Evolutionary conservation across 768 basidiomycete genomes (phyloP).

Genomic region (Favolaschia claudopus): DNA sequence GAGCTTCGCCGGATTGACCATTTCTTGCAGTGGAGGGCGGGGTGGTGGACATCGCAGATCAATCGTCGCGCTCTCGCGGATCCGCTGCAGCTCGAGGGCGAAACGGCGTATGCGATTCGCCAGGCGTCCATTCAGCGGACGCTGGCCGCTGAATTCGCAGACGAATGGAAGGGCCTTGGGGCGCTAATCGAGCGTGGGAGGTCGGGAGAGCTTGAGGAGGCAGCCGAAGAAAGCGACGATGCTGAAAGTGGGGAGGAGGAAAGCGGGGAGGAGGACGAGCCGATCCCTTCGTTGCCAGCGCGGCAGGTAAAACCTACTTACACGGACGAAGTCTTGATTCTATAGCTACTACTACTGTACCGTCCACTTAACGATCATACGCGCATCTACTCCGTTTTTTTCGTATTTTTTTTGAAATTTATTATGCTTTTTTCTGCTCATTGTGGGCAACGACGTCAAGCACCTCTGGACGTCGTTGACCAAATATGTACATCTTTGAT

Average conservation of each 20-base stretch:
- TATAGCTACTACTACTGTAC: no score
- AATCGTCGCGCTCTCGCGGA: background rate
- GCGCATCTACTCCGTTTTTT: no score
- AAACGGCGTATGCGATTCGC: slow-evolving; percentile 3
- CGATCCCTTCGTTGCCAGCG: background rate
- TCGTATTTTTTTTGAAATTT: no score
- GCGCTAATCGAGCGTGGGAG: background rate
- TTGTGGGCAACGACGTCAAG: no score
- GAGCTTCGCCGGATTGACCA: slow-evolving; percentile 6
- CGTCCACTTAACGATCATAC: no score
- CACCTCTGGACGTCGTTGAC: no score
- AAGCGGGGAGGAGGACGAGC: background rate
- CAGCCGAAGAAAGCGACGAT: background rate
- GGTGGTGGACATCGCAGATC: slow-evolving; percentile 6
- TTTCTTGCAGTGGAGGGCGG: slow-evolving; percentile 3
- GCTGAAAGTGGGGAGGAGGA: no score
- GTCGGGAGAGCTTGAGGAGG: background rate
- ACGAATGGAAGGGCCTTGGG: background rate
- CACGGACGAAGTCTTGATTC: slow-evolving; percentile 1
- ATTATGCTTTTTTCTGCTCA: no score
- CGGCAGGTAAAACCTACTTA: slow-evolving; percentile 4
- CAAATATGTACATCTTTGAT: no score
- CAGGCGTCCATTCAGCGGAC: slow-evolving; percentile 2
- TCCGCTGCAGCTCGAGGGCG: slow-evolving; percentile 1
- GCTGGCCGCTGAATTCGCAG: background rate